phyloP scores from a whole-genome alignment of 306 rosid species.

The Pyrus pyrifolia region DNA sequence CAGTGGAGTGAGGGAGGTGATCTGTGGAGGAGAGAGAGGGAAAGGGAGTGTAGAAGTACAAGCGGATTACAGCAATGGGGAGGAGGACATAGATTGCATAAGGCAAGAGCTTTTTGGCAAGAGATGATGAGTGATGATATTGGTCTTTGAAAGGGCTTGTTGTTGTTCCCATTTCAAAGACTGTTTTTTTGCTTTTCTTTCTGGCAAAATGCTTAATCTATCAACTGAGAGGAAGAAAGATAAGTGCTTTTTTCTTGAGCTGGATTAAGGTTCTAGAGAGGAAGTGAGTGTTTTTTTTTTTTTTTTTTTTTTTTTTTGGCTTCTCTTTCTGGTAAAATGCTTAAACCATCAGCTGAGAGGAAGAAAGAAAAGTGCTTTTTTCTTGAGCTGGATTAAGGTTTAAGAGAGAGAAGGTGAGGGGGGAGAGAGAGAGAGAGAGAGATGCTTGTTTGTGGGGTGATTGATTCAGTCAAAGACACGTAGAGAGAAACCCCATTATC shows the following conservation, averaged over 20 bases:
- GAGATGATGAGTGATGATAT: background rate
- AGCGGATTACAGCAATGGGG: slow-evolving; percentile 58
- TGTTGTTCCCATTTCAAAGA: slow-evolving; percentile 29
- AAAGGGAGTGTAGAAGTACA: slow-evolving; percentile 48
- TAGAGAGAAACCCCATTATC: slow-evolving; percentile 6
- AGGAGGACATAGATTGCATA: slow-evolving; percentile 53
- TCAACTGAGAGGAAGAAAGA: slow-evolving; percentile 3
- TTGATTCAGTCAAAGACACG: slow-evolving; percentile 14
- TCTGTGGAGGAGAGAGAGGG: slow-evolving; percentile 31
- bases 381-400: background rate
- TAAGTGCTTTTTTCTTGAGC: background rate
- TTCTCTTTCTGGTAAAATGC: background rate
- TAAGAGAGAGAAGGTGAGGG: background rate
- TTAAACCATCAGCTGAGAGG: background rate
- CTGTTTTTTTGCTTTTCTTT: background rate
- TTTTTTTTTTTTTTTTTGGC: slow-evolving; percentile 7
- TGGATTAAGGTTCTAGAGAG: background rate
- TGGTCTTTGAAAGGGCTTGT: slow-evolving; percentile 45
- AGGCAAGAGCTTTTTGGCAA: slow-evolving; percentile 44
- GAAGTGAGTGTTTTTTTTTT: background rate
- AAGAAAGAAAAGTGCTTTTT: background rate
- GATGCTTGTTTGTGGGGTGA: background rate
- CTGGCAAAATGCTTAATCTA: background rate
- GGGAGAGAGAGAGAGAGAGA: background rate
- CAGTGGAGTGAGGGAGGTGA: slow-evolving; percentile 26